These are phyloP conservation scores for Verbascum thapsus DNA, from an alignment of 257 asterid genomes.

Conservation along the genomic window DNA sequence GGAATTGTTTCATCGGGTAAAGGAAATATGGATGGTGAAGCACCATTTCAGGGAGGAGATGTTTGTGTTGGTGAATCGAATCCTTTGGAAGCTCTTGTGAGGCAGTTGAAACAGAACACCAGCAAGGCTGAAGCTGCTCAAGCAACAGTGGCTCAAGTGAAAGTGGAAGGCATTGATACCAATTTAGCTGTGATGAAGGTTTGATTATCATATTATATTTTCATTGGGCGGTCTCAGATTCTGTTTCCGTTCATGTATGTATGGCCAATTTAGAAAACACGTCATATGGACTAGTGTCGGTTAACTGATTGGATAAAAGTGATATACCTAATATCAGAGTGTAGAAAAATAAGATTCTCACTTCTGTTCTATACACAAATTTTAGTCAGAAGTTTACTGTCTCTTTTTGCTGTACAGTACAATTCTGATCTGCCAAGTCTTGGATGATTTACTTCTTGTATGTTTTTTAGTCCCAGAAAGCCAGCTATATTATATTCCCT, in stretches of 20 bases:
- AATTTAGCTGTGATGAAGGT: constrained; percentile 91
- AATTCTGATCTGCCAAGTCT: neutral
- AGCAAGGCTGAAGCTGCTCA: constrained; percentile 93
- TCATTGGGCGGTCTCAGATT: constrained; percentile 24
- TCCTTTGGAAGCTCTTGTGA: constrained; percentile 76
- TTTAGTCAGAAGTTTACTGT: neutral
- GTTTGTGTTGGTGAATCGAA: constrained; percentile 70
- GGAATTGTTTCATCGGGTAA: constrained; percentile 53
- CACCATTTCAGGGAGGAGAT: constrained; percentile 50
- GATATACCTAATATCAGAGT: constrained; percentile 17
- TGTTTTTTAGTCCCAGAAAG: neutral
- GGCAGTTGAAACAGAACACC: constrained; percentile 71
- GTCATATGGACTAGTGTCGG: constrained; percentile 13
- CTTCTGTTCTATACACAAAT: constrained; percentile 1
- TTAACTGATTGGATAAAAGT: constrained; percentile 16
- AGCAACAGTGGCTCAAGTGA: constrained; percentile 87
- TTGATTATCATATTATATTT: constrained; percentile 16
- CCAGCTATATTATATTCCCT: constrained; percentile 13
- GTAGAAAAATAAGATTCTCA: neutral
- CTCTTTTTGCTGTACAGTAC: neutral
- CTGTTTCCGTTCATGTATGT: constrained; percentile 21
- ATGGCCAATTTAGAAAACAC: constrained; percentile 3
- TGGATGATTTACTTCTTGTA: constrained; percentile 15
- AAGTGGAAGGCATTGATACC: constrained; percentile 91
- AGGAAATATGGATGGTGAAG: constrained; percentile 47